phyloP scores from a whole-genome alignment of 129 eudicot species.

The Saposhnikovia divaricata region DNA sequence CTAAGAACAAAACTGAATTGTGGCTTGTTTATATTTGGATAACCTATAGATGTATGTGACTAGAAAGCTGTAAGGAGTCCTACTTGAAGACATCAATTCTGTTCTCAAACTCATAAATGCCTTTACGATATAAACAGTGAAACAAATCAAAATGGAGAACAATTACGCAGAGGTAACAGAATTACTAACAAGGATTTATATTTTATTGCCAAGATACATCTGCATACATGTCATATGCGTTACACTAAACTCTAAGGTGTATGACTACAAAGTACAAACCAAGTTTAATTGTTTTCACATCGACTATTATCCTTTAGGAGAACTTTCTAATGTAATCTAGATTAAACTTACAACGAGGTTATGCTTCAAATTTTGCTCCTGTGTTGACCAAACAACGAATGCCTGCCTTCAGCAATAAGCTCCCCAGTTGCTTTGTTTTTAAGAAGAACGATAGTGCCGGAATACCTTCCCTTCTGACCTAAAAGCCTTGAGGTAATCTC shows the following conservation, averaged over 20 bases:
- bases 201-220: neutral
- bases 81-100: neutral
- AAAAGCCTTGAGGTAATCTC: slow-evolving; percentile 35
- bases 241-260: neutral
- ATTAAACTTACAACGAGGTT: neutral
- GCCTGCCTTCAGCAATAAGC: slow-evolving; percentile 53
- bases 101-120: neutral
- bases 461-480: slow-evolving; percentile 34
- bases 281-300: neutral
- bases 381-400: slow-evolving; percentile 37
- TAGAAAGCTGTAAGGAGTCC: neutral
- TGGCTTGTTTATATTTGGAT: neutral
- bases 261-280: neutral
- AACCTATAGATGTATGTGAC: neutral
- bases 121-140: neutral
- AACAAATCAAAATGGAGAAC: neutral
- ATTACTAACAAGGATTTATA: neutral
- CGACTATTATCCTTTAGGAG: neutral
- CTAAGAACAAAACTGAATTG: neutral
- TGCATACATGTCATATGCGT: neutral
- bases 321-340: neutral
- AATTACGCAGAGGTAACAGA: neutral
- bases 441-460: slow-evolving; percentile 34
- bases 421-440: slow-evolving; percentile 40
- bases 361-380: slow-evolving; percentile 26